Conservation (phyloP, 768 basidiomycete genomes). For the Russula sp. region DNA sequence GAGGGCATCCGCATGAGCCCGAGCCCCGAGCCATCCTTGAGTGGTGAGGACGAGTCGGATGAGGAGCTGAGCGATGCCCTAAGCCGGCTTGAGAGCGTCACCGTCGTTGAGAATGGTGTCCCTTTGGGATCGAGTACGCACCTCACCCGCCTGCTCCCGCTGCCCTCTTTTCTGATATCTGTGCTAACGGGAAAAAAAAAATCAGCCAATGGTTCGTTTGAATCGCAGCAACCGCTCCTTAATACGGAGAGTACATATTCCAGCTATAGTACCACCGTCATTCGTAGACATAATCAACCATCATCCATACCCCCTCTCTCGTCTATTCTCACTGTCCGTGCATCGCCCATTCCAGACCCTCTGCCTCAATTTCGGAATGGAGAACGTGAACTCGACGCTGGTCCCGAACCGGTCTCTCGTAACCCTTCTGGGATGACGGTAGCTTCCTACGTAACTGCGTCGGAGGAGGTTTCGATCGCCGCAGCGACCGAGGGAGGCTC, state of each 20-base stretch:
- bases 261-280: constrained; percentile 64
- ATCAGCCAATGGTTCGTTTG: not conserved
- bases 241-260: constrained; percentile 40
- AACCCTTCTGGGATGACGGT: constrained; percentile 20
- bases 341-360: constrained; percentile 8
- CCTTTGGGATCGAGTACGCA: constrained; percentile 9
- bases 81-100: constrained; percentile 43
- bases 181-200: not conserved
- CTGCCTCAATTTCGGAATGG: not conserved
- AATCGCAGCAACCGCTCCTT: constrained; percentile 43
- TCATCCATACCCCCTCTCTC: constrained; percentile 29
- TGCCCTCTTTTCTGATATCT: not conserved
- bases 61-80: constrained; percentile 62
- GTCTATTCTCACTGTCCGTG: constrained; percentile 49
- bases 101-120: constrained; percentile 35
- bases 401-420: not conserved
- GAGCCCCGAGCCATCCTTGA: constrained; percentile 29
- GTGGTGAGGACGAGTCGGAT: constrained; percentile 51
- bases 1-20: constrained; percentile 42
- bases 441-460: constrained; percentile 56
- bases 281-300: constrained; percentile 41
- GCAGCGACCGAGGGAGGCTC: constrained; percentile 74
- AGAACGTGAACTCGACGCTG: constrained; percentile 21
- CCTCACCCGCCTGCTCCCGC: constrained; percentile 1
- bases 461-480: constrained; percentile 43